Evolutionary conservation across 1,284 basidiomycete genomes (phyloP), one percentile per base, ranked within the genome.

Genomic region (Papiliotrema flavescens): DNA sequence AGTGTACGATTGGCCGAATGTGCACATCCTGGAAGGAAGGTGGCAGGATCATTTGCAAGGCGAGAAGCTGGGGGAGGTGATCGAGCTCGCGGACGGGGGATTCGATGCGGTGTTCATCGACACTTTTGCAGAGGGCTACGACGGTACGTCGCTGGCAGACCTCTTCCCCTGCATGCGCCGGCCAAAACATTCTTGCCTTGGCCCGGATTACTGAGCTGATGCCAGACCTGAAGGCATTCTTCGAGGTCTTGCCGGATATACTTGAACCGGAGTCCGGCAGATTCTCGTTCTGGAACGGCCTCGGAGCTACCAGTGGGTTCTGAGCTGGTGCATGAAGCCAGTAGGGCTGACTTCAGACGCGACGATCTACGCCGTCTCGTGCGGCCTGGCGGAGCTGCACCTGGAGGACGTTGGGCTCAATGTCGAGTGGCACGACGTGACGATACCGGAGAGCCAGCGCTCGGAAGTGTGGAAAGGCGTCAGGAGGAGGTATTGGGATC

Each of bases 231-330:
- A 84, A 84, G 63, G 76, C 79, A 20, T 96, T 98, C 78, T 98
- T 98, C 73, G 85, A 87, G 56, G 79, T 83, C 48, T 75, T 97
- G 1, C 91, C 91, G 0, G 83, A 89, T 67, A 79, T 98, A 1
- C 79, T 98, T n/a, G 81, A 83, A 23, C 86, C 87, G 0, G 83
- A 86, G 8, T 79, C 85, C 3, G 86, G 89, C 19, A 79, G 85
- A n/a, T 91, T 95, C 73, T 88, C 91, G 55, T 98, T 98, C 78
- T 98, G 98, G 82, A 92, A 98, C 71, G 95, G 95, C 4, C 81
- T 98, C 1, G 96, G 90, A 17, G 95, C 92, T 22, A 98, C 93
- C 9, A 94, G 93, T 90, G 69, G 59, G 78, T 79, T 57, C 19
- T 46, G 26, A 7, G 34, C 20, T 17, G 41, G 19, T 47, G n/a